Conservation (phyloP, 805 yeast species). For the Maudiozyma serrabonitensis region DNA sequence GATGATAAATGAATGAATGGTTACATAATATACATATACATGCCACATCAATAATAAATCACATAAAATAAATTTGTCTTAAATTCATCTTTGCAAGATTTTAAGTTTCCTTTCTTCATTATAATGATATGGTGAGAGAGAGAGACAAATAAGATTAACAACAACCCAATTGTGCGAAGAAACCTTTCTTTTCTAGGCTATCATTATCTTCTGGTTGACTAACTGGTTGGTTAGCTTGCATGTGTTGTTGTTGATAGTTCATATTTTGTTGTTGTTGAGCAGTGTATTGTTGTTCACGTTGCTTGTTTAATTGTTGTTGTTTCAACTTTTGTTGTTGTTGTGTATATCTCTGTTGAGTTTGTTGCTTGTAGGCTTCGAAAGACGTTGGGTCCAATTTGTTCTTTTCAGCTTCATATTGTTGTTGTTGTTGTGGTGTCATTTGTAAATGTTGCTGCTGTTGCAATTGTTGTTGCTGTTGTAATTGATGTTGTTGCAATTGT, state of each 20-base stretch:
- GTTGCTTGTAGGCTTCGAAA: conserved; percentile 31
- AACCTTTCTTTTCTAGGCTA: conserved; percentile 22
- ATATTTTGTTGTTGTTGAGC: conserved; percentile 1
- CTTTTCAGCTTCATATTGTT: conserved; percentile 22
- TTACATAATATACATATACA: neutral
- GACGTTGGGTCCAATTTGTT: conserved; percentile 35
- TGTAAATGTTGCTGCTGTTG: conserved; percentile 18
- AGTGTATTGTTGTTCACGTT: conserved; percentile 10
- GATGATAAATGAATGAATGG: neutral
- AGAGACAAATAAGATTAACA: conserved; percentile 15
- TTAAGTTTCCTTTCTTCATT: neutral
- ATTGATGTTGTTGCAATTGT: conserved; percentile 17
- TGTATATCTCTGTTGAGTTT: conserved; percentile 29
- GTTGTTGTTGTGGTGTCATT: conserved; percentile 4
- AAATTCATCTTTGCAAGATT: neutral
- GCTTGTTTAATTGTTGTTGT: conserved; percentile 7
- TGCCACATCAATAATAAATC: neutral
- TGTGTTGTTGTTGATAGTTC: conserved; percentile 4
- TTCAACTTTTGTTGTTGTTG: conserved; percentile 22
- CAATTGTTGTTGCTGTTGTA: conserved; percentile 23
- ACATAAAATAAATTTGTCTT: neutral
- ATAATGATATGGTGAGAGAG: neutral
- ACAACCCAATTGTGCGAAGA: conserved; percentile 29
- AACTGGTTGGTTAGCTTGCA: conserved; percentile 3
- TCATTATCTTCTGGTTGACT: conserved; percentile 11